Base-by-base conservation (phyloP, 768 basidiomycete species). In the Daedalea quercina region DNA sequence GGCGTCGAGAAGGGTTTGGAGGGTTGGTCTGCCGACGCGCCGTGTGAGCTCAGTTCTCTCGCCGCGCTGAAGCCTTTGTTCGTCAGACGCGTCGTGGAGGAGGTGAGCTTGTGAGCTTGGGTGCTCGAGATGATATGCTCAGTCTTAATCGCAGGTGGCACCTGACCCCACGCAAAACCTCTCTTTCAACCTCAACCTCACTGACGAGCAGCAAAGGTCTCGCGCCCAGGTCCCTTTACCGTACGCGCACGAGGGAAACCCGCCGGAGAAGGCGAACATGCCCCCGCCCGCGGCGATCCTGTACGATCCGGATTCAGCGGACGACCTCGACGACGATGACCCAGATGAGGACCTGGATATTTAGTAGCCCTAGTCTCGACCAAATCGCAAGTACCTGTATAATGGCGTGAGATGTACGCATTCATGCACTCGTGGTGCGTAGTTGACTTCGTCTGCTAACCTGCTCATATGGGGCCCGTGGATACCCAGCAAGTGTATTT, bases 311-410 rank as follows among this genome's bases (percentile, higher is more conserved):
- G 94, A 94, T 65, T 91, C 90, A 24, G 92, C 88, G 24, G 94
- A 96, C 63, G 94, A 96, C 59, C 80, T 94, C 47, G 94, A 96
- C 63, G 94, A 94, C 51, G 94, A 95, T 51, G 94, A 96, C 72
- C 94, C 94, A 20, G 94, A 96, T 60, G 94, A 95, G 64, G 93
- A 95, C 69, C 71, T 95, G 54, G 90, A 95, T 61, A 87, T 94
- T 53, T 93, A 20, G 19, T 17, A 13, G 17, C 42, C 12, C 22
- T 43, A 37, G 41, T 28, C 41, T 12, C 24, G 3, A 52, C n/a
- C n/a, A n/a, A n/a, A n/a, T n/a, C n/a, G n/a, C n/a, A n/a, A n/a
- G n/a, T n/a, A n/a, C n/a, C n/a, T n/a, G n/a, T n/a, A n/a, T n/a
- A n/a, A n/a, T n/a, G n/a, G n/a, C n/a, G n/a, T n/a, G n/a, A n/a